A percentile compares a stretch with the other conserved stretches of the same genome.
Conservation (phyloP, 2,329 filamentous ascomycete genomes). For the Fusarium sp. region DNA sequence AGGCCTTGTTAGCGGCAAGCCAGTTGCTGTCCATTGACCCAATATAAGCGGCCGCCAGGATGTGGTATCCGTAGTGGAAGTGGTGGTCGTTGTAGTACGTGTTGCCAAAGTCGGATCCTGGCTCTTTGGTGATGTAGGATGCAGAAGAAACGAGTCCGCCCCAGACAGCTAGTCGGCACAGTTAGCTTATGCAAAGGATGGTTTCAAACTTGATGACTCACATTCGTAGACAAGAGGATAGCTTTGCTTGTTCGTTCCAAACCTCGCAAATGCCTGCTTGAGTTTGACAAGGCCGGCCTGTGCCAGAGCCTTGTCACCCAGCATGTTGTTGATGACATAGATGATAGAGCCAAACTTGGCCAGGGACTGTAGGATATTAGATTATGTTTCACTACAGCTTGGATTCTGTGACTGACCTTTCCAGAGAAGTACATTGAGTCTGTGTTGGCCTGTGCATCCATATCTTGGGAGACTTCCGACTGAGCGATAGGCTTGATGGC, state of each 20-base stretch:
- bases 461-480: constrained; percentile 80
- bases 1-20: constrained; percentile 77
- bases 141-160: constrained; percentile 82
- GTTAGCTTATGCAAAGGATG: constrained; percentile 25
- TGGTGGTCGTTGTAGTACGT: constrained; percentile 82
- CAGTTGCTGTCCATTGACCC: constrained; percentile 79
- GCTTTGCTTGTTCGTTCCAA: constrained; percentile 72
- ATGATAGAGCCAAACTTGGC: constrained; percentile 79
- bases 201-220: constrained; percentile 46
- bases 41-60: constrained; percentile 85
- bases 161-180: constrained; percentile 65
- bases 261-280: constrained; percentile 72
- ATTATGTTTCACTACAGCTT: background rate
- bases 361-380: constrained; percentile 60
- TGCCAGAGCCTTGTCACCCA: constrained; percentile 66
- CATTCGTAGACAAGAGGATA: constrained; percentile 72
- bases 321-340: constrained; percentile 70
- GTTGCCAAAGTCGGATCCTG: constrained; percentile 87
- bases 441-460: constrained; percentile 75
- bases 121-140: constrained; percentile 73
- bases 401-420: constrained; percentile 63
- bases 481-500: constrained; percentile 69
- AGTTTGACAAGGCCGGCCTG: constrained; percentile 67
- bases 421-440: constrained; percentile 95
- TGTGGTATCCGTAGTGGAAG: constrained; percentile 87